Conservation (phyloP, 1,284 basidiomycete genomes). For the Rhodotorula glutinis region DNA sequence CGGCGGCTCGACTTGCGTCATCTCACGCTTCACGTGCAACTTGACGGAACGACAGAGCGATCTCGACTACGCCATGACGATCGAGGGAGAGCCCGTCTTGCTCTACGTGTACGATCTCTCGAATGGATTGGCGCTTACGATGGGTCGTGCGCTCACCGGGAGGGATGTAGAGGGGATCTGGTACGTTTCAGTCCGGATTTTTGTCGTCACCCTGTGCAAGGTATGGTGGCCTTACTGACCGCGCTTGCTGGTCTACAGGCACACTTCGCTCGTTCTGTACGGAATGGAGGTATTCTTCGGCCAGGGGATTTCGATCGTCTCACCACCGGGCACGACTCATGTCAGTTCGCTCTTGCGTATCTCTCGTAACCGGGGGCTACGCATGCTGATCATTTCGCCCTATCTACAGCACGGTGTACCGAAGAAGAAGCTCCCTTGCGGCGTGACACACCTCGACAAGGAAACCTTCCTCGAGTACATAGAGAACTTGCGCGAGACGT, state of each 20-base stretch:
- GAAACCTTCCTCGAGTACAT: conserved; percentile 46
- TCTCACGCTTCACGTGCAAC: no score
- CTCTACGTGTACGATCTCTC: conserved; percentile 29
- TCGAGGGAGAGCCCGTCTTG: conserved; percentile 11
- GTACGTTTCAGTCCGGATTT: neutral
- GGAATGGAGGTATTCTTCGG: conserved; percentile 50
- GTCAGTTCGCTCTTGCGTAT: conserved; percentile 11
- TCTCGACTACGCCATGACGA: neutral
- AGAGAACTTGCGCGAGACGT: conserved; percentile 43
- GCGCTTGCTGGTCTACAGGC: conserved; percentile 43
- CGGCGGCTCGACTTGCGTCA: no score
- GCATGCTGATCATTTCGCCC: conserved; percentile 5
- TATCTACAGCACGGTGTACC: conserved; percentile 46
- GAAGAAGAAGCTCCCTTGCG: conserved; percentile 44
- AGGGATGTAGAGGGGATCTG: conserved; percentile 28
- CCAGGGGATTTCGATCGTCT: conserved; percentile 46
- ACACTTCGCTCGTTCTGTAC: conserved; percentile 48
- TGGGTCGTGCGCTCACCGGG: conserved; percentile 13
- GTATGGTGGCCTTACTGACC: neutral
- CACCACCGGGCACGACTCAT: conserved; percentile 39
- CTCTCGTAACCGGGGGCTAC: neutral
- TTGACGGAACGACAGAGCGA: neutral
- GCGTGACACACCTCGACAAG: conserved; percentile 47
- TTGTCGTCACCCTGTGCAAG: no score
- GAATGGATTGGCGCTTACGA: conserved; percentile 17